phyloP scores from a whole-genome alignment of 164 flowering plant genomes.

The Cinnamomum micranthum region DNA sequence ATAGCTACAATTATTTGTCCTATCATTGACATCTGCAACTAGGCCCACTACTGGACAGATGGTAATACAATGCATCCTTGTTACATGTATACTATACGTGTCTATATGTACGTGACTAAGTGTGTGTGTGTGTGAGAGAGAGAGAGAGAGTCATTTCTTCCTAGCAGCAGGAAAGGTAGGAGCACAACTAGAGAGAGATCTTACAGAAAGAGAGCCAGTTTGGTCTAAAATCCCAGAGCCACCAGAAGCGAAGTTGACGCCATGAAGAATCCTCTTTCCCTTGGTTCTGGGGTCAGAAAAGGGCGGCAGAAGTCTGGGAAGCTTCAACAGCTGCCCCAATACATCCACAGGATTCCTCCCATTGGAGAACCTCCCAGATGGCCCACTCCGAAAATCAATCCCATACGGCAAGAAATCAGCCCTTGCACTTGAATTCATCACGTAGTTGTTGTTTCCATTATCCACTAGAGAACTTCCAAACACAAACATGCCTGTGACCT shows the following conservation, averaged over 20 bases:
- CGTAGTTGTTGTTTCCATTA: slow-evolving; percentile 70
- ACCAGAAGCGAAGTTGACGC: slow-evolving; percentile 65
- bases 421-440: slow-evolving; percentile 28
- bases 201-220: slow-evolving; percentile 48
- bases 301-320: slow-evolving; percentile 39
- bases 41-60: not conserved
- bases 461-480: slow-evolving; percentile 81
- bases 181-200: slow-evolving; percentile 3
- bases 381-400: slow-evolving; percentile 52
- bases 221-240: slow-evolving; percentile 61
- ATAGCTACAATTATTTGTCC: too few species aligned
- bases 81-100: not conserved
- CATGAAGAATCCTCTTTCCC: slow-evolving; percentile 38
- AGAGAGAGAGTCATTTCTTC: not conserved
- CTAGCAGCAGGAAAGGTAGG: not conserved
- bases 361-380: slow-evolving; percentile 64
- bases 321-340: slow-evolving; percentile 35
- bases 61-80: not conserved
- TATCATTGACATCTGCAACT: not conserved
- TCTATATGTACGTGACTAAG: not conserved
- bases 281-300: slow-evolving; percentile 42
- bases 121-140: not conserved
- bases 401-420: slow-evolving; percentile 64
- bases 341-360: slow-evolving; percentile 54
- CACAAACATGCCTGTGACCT: slow-evolving; percentile 56